Evolutionary conservation across 495 filamentous ascomycete species (phyloP), one percentile per base, ranked within the genome.

Genomic region (Lepidopterella palustris): DNA sequence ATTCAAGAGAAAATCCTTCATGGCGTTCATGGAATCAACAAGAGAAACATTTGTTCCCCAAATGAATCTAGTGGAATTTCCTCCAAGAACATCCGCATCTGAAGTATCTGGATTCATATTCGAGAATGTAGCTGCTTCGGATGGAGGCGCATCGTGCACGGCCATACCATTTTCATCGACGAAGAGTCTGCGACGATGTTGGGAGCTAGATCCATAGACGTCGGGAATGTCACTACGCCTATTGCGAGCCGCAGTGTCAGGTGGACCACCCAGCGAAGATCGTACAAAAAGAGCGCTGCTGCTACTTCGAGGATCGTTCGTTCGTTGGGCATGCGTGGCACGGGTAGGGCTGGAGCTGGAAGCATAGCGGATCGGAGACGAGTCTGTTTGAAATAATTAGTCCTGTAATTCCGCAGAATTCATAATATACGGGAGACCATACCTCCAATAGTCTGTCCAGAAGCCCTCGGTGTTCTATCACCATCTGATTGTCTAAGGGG

Each of bases 11-110:
- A 97, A 98, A 57, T 92, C 90, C 59, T 91, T 90, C 79, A 96
- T 95, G 0, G 84, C 79, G 49, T 82, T 82, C 70, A 92, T 87
- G 11, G 91, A 88, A 71, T 99, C 91, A 55, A 87, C 84, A 42
- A 97, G 85, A 1, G 92, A 95, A 57, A 99, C 87, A 50, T 96
- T 97, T 48, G 93, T 97, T 69, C 95, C 93, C 95, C 95, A 99
- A 58, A 99, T 92, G 39, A 95, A 84, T 58, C 87, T 81, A 48
- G 86, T 86, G 39, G 85, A 88, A 59, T 78, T 80, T 9, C 91
- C 90, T 45, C 88, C 90, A 53, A 96, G 84, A 1, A 82, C 86
- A 68, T 97, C 87, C 0, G 90, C 91, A 70, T 99, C 93, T 0
- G 91, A 95, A 10, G 95, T 97, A 55, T 83, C 84, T 1, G 89